These are phyloP conservation scores for Boletus patriciae DNA, from an alignment of 768 basidiomycete genomes.

Conservation along the genomic window DNA sequence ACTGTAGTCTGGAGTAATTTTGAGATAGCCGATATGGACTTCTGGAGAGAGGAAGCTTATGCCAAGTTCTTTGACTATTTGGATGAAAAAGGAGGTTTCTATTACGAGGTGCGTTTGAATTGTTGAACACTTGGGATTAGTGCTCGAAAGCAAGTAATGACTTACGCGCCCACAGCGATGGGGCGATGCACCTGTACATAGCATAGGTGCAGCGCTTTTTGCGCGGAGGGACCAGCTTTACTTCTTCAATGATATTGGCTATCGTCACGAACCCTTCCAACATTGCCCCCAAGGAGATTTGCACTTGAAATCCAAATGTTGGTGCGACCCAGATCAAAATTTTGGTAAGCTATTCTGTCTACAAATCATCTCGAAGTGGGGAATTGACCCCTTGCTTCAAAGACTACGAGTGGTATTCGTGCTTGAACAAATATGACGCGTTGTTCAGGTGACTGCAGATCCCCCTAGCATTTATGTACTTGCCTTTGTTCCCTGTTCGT, in stretches of 20 bases:
- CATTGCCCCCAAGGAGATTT: conserved; percentile 63
- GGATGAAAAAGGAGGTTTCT: conserved; percentile 83
- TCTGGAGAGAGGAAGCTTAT: conserved; percentile 86
- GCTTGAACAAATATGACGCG: conserved; percentile 71
- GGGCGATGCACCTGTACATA: conserved; percentile 89
- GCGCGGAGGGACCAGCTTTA: conserved; percentile 73
- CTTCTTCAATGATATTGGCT: conserved; percentile 85
- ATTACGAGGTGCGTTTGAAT: conserved; percentile 68
- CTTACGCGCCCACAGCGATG: conserved; percentile 47
- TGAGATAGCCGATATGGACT: conserved; percentile 85
- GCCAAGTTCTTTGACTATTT: conserved; percentile 79
- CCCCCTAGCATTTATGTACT: conserved; percentile 1
- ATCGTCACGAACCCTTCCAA: conserved; percentile 77
- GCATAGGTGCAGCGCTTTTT: conserved; percentile 78
- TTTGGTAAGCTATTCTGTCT: conserved; percentile 51
- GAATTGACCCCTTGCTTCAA: conserved; percentile 10
- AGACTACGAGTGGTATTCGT: conserved; percentile 90
- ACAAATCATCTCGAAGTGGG: neutral
- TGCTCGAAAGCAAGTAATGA: neutral
- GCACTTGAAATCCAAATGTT: conserved; percentile 62
- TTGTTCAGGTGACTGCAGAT: conserved; percentile 43
- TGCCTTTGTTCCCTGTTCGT: neutral
- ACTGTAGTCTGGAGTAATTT: conserved; percentile 69
- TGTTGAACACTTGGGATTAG: neutral
- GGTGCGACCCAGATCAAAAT: conserved; percentile 68